Percentiles rank a stretch among this genome's conserved stretches.
These are phyloP conservation scores for Yamadazyma sp. DNA, from an alignment of 805 yeast genomes.

Conservation along the genomic window DNA sequence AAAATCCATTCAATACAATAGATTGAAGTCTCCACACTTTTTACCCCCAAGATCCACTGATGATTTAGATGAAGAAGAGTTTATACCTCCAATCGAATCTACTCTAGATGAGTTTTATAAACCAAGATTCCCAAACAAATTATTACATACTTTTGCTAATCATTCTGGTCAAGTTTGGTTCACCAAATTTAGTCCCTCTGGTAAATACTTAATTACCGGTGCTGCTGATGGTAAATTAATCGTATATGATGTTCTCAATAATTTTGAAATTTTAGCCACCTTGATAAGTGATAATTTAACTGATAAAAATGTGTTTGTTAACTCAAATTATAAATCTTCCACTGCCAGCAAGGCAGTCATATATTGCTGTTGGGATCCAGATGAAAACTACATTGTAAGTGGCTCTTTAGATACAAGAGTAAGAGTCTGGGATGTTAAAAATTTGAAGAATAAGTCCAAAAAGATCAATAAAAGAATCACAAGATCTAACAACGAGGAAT, in stretches of 20 bases:
- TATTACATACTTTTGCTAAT: constrained; percentile 43
- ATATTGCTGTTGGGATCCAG: constrained; percentile 73
- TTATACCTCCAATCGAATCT: constrained; percentile 14
- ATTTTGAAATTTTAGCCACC: constrained; percentile 29
- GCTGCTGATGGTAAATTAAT: constrained; percentile 63
- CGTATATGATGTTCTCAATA: constrained; percentile 60
- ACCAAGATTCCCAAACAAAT: constrained; percentile 44
- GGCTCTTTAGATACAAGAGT: constrained; percentile 72
- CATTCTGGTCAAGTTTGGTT: constrained; percentile 85
- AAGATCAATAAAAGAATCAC: constrained; percentile 20
- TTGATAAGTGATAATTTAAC: constrained; percentile 26
- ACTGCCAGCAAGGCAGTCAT: constrained; percentile 45
- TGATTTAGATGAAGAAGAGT: constrained; percentile 2
- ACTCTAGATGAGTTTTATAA: constrained; percentile 15
- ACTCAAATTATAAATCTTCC: constrained; percentile 22
- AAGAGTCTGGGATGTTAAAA: constrained; percentile 61
- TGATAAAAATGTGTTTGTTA: constrained; percentile 26
- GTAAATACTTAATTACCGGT: constrained; percentile 72
- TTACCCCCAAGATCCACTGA: constrained; percentile 23
- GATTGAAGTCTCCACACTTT: constrained; percentile 20
- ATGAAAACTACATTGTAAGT: constrained; percentile 62
- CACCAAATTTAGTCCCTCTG: constrained; percentile 72
- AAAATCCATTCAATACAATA: constrained; percentile 7
- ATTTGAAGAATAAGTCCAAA: constrained; percentile 15
- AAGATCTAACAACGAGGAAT: constrained; percentile 21